phyloP scores from a whole-genome alignment of 768 basidiomycete species.

The Hypholoma sublateritium region DNA sequence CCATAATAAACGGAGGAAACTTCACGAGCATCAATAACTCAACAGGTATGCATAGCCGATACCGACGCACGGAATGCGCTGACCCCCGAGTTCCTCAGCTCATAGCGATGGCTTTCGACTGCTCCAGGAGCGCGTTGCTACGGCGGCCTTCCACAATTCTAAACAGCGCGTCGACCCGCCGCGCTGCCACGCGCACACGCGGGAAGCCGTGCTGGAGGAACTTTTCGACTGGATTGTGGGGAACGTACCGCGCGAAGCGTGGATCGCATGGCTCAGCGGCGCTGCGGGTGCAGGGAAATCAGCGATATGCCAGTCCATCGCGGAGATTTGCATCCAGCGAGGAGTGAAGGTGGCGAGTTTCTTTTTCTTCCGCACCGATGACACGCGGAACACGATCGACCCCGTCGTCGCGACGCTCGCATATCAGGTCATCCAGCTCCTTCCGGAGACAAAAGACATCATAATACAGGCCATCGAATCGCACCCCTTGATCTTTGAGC shows the following conservation, averaged over 20 bases:
- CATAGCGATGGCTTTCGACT: neutral
- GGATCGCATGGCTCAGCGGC: slow-evolving; percentile 13
- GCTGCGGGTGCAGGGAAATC: slow-evolving; percentile 18
- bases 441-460: slow-evolving; percentile 5
- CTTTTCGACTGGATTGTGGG: slow-evolving; percentile 17
- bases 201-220: slow-evolving; percentile 12
- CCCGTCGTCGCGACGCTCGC: slow-evolving; percentile 10
- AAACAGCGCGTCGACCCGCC: slow-evolving; percentile 14
- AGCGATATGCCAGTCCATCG: slow-evolving; percentile 15
- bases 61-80: neutral
- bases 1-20: too few species aligned
- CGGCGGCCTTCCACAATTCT: slow-evolving; percentile 13
- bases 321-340: slow-evolving; percentile 5
- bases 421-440: slow-evolving; percentile 8
- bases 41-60: too few species aligned
- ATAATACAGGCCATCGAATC: slow-evolving; percentile 7
- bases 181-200: slow-evolving; percentile 12
- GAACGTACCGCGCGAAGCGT: neutral
- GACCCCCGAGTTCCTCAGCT: neutral
- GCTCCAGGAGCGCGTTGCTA: slow-evolving; percentile 8
- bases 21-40: too few species aligned
- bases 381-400: slow-evolving; percentile 1
- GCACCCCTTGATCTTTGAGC: slow-evolving; percentile 13
- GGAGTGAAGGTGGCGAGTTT: slow-evolving; percentile 10
- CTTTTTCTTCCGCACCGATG: slow-evolving; percentile 11